Conservation (phyloP, 176 grass and related monocot genomes). For the Carex scoparia region DNA sequence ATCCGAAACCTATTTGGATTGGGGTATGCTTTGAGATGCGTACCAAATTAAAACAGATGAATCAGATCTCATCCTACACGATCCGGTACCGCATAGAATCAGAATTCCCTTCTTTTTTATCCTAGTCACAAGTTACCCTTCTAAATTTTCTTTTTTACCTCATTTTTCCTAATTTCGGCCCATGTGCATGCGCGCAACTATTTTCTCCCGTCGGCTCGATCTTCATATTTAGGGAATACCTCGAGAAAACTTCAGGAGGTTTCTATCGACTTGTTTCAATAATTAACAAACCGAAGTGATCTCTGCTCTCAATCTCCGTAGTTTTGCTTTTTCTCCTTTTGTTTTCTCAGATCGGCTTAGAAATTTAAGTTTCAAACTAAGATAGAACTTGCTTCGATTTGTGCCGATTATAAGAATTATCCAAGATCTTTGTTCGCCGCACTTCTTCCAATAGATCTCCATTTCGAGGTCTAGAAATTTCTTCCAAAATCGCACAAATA, state of each 20-base stretch:
- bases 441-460: not conserved
- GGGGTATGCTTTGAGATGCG: too few species aligned
- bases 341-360: conserved; percentile 4
- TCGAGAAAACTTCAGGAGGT: not conserved
- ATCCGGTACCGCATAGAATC: too few species aligned
- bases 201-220: not conserved
- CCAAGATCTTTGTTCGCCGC: not conserved
- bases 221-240: not conserved
- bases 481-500: conserved; percentile 1
- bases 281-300: conserved; percentile 4
- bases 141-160: not conserved
- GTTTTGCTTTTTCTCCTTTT: not conserved
- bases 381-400: not conserved
- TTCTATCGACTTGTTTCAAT: not conserved
- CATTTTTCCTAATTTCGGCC: not conserved
- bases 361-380: not conserved
- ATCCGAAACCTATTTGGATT: too few species aligned
- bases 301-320: not conserved
- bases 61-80: too few species aligned
- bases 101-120: not conserved
- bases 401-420: not conserved
- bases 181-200: not conserved
- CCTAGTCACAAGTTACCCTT: not conserved
- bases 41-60: too few species aligned
- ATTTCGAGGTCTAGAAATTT: not conserved